A percentile compares a stretch with the other conserved stretches of the same genome.
Evolutionary conservation across 257 asterid species (phyloP).

Genomic region (Euphrasia confusa): DNA sequence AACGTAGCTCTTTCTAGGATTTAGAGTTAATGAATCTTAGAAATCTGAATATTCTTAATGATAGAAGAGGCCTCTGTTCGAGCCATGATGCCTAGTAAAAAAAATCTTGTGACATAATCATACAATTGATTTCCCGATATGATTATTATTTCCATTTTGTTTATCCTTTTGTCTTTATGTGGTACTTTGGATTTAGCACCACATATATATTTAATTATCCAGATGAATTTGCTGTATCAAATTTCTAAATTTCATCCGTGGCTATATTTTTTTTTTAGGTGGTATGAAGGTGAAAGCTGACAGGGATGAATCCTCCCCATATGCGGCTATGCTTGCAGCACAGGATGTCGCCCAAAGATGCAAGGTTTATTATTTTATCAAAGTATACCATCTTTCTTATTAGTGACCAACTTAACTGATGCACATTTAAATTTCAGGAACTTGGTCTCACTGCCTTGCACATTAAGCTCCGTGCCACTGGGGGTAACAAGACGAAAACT

Average conservation of each 20-base stretch:
- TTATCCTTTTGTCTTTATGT: neutral
- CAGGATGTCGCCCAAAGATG: conserved; percentile 83
- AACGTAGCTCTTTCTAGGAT: no score
- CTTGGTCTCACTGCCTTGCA: conserved; percentile 84
- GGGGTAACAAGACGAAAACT: conserved; percentile 91
- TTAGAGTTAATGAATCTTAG: no score
- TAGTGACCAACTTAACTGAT: neutral
- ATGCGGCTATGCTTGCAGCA: conserved; percentile 98
- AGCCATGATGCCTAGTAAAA: no score
- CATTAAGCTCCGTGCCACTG: conserved; percentile 87
- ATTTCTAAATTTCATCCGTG: neutral
- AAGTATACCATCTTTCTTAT: neutral
- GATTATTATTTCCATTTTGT: no score
- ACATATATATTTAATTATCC: no score
- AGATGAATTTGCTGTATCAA: neutral
- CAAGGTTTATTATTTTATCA: conserved; percentile 47
- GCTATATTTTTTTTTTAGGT: conserved; percentile 35
- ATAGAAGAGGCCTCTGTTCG: no score
- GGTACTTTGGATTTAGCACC: neutral
- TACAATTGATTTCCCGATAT: neutral
- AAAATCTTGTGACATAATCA: neutral
- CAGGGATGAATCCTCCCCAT: conserved; percentile 93
- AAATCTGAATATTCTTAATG: no score
- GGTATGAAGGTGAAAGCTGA: conserved; percentile 96
- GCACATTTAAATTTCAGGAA: conserved; percentile 39